These are phyloP conservation scores for Thraustochytrium sp. DNA, from an alignment of 352 stramenopile species.

Conservation along the genomic window DNA sequence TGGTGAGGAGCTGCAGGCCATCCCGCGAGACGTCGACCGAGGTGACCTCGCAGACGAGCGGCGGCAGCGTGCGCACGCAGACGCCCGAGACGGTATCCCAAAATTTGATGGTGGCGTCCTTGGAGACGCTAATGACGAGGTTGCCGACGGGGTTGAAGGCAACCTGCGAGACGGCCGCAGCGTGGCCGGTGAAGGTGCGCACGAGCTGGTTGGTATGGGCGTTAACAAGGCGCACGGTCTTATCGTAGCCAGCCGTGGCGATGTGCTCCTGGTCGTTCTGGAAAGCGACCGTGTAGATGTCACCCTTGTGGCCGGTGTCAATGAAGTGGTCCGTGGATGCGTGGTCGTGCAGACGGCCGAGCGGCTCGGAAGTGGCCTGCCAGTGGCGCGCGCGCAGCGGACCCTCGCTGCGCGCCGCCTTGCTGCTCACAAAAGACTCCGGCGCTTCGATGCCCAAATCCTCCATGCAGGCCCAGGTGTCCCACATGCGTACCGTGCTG, in stretches of 20 bases:
- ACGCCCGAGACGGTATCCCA: slow-evolving; percentile 77
- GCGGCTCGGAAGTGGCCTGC: neutral
- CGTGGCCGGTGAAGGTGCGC: slow-evolving; percentile 66
- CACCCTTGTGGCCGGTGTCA: slow-evolving; percentile 59
- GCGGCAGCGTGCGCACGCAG: slow-evolving; percentile 71
- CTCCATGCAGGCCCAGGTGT: slow-evolving; percentile 23
- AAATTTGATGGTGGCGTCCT: slow-evolving; percentile 69
- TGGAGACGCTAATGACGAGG: slow-evolving; percentile 72
- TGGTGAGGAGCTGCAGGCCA: slow-evolving; percentile 67
- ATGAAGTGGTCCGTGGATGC: slow-evolving; percentile 48
- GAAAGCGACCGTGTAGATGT: slow-evolving; percentile 73
- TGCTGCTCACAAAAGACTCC: slow-evolving; percentile 51
- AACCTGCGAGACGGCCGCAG: slow-evolving; percentile 67
- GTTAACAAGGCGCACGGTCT: slow-evolving; percentile 73
- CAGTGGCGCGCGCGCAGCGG: neutral
- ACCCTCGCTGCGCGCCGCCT: neutral
- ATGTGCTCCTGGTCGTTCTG: slow-evolving; percentile 75
- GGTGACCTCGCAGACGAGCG: slow-evolving; percentile 74
- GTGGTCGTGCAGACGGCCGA: neutral
- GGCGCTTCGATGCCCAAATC: slow-evolving; percentile 52
- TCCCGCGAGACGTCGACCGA: slow-evolving; percentile 73
- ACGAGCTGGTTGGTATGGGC: slow-evolving; percentile 58
- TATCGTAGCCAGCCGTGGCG: slow-evolving; percentile 73
- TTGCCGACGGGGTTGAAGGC: slow-evolving; percentile 77
- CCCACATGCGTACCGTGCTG: slow-evolving; percentile 32